phyloP scores from a whole-genome alignment of 192 early-diverging fungal species.

The Coemansia sp. region DNA sequence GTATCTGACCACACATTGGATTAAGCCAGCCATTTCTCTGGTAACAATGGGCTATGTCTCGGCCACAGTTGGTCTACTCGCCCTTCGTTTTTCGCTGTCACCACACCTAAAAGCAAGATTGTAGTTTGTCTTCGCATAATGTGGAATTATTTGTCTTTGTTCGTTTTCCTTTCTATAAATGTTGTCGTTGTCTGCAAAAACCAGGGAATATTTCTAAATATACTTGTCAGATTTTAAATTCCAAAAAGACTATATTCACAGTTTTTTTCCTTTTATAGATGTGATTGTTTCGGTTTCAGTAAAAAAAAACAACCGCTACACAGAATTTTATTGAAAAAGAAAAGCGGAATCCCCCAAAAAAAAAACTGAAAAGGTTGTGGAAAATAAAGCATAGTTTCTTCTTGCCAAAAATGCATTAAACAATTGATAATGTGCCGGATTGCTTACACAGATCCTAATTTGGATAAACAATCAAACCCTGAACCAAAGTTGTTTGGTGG shows the following conservation, averaged over 20 bases:
- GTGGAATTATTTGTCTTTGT: not conserved
- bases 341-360: no score
- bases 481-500: not conserved
- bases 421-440: no score
- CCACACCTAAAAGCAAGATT: constrained; percentile 38
- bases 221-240: no score
- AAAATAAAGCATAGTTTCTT: no score
- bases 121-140: not conserved
- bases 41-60: constrained; percentile 33
- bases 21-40: constrained; percentile 30
- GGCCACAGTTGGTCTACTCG: constrained; percentile 38
- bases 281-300: not conserved
- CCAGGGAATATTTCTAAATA: no score
- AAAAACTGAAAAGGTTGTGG: no score
- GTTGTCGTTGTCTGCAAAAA: no score
- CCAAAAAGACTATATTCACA: no score
- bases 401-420: no score
- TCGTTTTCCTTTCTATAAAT: not conserved
- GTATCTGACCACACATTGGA: constrained; percentile 38
- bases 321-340: no score
- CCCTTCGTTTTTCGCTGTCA: constrained; percentile 46
- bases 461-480: constrained; percentile 12
- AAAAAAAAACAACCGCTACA: no score
- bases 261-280: constrained; percentile 9
- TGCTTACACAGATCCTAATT: not conserved